These are phyloP conservation scores for Hyaloscypha bicolor DNA, from an alignment of 495 filamentous ascomycete species.

Conservation along the genomic window DNA sequence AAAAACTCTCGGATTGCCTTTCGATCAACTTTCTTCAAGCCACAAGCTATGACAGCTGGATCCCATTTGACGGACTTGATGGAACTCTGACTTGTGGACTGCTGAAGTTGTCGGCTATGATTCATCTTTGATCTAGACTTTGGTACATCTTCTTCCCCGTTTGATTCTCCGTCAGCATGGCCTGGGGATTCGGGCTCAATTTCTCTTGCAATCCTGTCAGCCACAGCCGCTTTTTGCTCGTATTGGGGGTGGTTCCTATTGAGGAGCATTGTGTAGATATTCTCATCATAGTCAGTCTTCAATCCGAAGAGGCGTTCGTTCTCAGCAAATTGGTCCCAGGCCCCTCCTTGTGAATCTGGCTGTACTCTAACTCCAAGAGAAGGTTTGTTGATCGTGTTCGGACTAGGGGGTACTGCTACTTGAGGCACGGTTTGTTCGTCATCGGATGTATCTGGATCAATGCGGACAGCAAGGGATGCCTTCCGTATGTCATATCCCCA, in stretches of 20 bases:
- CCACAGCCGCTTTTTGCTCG: conserved; percentile 68
- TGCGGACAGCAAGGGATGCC: no score
- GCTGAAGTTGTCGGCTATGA: no score
- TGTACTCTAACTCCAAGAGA: no score
- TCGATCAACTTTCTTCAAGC: conserved; percentile 24
- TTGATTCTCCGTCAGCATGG: neutral
- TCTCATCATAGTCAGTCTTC: conserved; percentile 87
- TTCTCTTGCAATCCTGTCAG: conserved; percentile 83
- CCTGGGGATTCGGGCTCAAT: conserved; percentile 61
- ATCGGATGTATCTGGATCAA: no score
- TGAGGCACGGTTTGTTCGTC: no score
- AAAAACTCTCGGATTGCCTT: conserved; percentile 14
- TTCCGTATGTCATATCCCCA: no score
- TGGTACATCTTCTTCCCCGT: no score
- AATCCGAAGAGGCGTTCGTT: conserved; percentile 88
- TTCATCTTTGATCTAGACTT: no score
- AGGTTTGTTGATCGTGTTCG: no score
- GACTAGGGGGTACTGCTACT: no score
- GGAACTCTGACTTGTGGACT: no score
- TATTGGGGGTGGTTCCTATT: conserved; percentile 81
- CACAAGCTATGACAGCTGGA: conserved; percentile 26
- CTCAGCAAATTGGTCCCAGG: conserved; percentile 93
- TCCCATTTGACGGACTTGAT: conserved; percentile 26
- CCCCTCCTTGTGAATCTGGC: neutral
- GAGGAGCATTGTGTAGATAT: conserved; percentile 89